Percentiles rank a stretch among this genome's conserved stretches.
phyloP scores from a whole-genome alignment of 164 flowering plant genomes.

The Vitis vinifera region ASM3070453v1 NC_081810.1:15808501-15809000 shows the following conservation, averaged over 20 bases:
- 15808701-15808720: background rate
- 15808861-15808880: conserved; percentile 10
- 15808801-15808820: conserved; percentile 31
- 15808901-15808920: conserved; percentile 6
- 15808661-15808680: conserved; percentile 2
- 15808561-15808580: no score
- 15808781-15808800: conserved; percentile 36
- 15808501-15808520: no score
- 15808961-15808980: no score
- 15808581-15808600: no score
- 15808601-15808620: no score
- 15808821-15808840: background rate
- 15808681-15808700: background rate
- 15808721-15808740: background rate
- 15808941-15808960: no score
- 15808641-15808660: no score
- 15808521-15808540: no score
- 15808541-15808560: no score
- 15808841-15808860: background rate
- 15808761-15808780: conserved; percentile 34
- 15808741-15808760: conserved; percentile 46
- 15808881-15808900: conserved; percentile 17
- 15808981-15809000: conserved; percentile 38
- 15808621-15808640: no score
- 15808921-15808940: conserved; percentile 21